Percentiles rank a stretch among this genome's conserved stretches.
Conservation (phyloP, 2,329 filamentous ascomycete genomes). For the Verticillium alfalfae region DNA sequence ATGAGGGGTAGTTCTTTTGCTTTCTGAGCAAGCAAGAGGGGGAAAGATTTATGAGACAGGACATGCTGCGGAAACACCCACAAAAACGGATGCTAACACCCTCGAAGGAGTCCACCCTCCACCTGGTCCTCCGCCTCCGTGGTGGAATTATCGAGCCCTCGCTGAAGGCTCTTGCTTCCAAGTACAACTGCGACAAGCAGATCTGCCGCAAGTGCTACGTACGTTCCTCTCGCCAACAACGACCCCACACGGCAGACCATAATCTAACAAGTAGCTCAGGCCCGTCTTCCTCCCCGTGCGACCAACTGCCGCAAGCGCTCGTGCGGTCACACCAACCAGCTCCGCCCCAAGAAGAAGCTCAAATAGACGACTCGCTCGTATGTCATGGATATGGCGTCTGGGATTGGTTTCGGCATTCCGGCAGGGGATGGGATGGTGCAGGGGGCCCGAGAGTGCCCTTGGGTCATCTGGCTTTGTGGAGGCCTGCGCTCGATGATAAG, state of each 20-base stretch:
- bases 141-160: constrained; percentile 99
- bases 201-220: constrained; percentile 99
- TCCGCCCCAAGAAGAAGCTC: constrained; percentile 99
- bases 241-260: not conserved
- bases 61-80: not conserved
- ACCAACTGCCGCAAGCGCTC: constrained; percentile 99
- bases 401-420: constrained; percentile 18
- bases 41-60: not conserved
- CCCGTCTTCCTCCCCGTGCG: constrained; percentile 91
- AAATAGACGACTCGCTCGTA: constrained; percentile 50
- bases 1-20: not conserved
- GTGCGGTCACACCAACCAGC: constrained; percentile 99
- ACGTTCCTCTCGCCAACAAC: constrained; percentile 34
- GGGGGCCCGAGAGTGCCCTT: constrained; percentile 16
- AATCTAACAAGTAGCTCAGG: constrained; percentile 27
- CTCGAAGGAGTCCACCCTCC: constrained; percentile 89
- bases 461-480: constrained; percentile 32
- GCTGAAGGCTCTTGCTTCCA: constrained; percentile 95
- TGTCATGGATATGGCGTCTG: constrained; percentile 38
- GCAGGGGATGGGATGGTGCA: constrained; percentile 12
- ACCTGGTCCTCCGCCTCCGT: constrained; percentile 97
- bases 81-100: constrained; percentile 10
- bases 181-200: constrained; percentile 99
- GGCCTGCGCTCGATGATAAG: constrained; percentile 15
- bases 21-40: not conserved